Percentiles rank a stretch among this genome's conserved stretches.
Evolutionary conservation across 495 filamentous ascomycete genomes (phyloP).

Genomic region (Xylaria scruposa): DNA sequence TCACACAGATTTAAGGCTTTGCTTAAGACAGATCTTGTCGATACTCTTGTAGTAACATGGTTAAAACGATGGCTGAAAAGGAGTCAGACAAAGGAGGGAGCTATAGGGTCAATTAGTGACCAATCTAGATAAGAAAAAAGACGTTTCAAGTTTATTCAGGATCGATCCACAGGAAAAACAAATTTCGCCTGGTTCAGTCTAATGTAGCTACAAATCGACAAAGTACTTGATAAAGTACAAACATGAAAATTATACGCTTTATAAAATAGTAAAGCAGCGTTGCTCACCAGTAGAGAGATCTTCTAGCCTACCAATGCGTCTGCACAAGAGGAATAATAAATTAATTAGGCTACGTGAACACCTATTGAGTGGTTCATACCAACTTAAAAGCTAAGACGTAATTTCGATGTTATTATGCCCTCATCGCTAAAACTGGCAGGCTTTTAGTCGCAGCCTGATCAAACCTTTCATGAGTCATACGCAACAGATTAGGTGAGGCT

Average conservation of each 20-base stretch:
- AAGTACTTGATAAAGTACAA: background rate
- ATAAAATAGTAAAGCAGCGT: slow-evolving; percentile 7
- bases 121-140: background rate
- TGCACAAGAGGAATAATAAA: background rate
- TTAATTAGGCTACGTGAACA: background rate
- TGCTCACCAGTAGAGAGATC: background rate
- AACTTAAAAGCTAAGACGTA: background rate
- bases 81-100: background rate
- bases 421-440: background rate
- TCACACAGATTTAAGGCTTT: background rate
- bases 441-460: background rate
- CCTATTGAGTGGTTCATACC: background rate
- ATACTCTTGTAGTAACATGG: background rate
- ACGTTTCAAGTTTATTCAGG: background rate
- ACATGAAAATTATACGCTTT: background rate
- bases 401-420: background rate
- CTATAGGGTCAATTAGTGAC: background rate
- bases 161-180: background rate
- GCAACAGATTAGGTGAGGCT: background rate
- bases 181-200: background rate
- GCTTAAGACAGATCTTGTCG: background rate
- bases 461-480: background rate
- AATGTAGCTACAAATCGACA: background rate
- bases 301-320: background rate
- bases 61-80: background rate